A percentile compares a stretch with the other conserved stretches of the same genome.
These are phyloP conservation scores for Cladosporium cucumerinum DNA, from an alignment of 2,329 filamentous ascomycete genomes.

Conservation along the genomic window DNA sequence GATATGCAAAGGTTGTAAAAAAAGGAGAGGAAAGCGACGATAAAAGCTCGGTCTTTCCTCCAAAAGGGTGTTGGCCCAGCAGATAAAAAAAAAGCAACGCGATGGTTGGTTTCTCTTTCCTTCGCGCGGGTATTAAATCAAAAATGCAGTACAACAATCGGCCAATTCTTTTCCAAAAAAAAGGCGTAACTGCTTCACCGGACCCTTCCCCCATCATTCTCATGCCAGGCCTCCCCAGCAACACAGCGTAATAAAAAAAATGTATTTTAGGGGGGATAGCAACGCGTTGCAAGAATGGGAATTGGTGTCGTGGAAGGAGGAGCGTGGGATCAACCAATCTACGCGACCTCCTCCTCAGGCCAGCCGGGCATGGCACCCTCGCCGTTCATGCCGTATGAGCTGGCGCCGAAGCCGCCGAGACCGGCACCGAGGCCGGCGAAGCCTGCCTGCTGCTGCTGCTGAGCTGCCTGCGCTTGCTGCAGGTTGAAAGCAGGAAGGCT, in stretches of 20 bases:
- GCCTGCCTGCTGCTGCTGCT: constrained; percentile 47
- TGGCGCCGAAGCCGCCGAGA: constrained; percentile 57
- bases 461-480: constrained; percentile 34
- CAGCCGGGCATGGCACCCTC: constrained; percentile 58
- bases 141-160: neutral
- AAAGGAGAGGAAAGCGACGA: neutral
- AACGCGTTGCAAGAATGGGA: constrained; percentile 5
- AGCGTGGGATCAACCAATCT: neutral
- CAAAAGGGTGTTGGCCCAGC: neutral
- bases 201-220: neutral
- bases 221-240: neutral
- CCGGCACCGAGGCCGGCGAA: constrained; percentile 59
- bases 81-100: neutral
- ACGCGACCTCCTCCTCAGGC: constrained; percentile 59
- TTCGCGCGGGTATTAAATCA: constrained; percentile 1
- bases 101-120: neutral
- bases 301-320: neutral
- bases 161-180: neutral
- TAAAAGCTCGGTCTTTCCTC: neutral
- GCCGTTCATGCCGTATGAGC: constrained; percentile 37
- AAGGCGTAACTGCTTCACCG: neutral
- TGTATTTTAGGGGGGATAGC: neutral
- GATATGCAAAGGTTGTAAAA: neutral
- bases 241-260: neutral
- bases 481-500: constrained; percentile 75